Percentiles rank a stretch among this genome's conserved stretches.
These are phyloP conservation scores for Ilex aquifolium DNA, from an alignment of 257 asterid genomes.

Conservation along the genomic window DNA sequence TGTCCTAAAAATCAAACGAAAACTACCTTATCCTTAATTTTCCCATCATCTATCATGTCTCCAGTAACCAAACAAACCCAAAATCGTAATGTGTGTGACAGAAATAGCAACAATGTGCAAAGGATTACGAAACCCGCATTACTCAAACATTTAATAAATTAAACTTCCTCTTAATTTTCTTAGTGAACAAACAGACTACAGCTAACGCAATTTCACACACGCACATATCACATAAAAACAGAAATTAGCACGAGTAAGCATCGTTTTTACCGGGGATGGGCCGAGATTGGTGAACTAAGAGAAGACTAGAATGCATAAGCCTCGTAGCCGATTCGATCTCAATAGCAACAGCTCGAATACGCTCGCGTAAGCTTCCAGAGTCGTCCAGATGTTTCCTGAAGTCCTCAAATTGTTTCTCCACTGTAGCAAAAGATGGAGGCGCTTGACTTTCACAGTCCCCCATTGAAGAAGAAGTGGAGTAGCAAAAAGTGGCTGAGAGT, in stretches of 20 bases:
- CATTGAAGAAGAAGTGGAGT: constrained; percentile 36
- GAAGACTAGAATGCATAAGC: constrained; percentile 67
- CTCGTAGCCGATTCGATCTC: constrained; percentile 79
- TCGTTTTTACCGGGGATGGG: constrained; percentile 46
- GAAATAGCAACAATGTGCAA: too few species aligned
- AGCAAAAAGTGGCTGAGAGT: constrained; percentile 3
- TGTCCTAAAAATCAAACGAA: too few species aligned
- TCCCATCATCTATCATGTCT: too few species aligned
- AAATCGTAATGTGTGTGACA: neutral
- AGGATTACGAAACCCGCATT: too few species aligned
- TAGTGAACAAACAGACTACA: too few species aligned
- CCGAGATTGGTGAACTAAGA: constrained; percentile 67
- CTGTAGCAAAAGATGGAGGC: constrained; percentile 34
- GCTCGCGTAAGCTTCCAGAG: constrained; percentile 67
- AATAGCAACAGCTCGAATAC: constrained; percentile 58
- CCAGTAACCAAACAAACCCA: neutral
- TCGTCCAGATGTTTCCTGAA: constrained; percentile 65
- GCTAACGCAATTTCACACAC: neutral
- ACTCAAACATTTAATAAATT: too few species aligned
- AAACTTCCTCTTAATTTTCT: neutral
- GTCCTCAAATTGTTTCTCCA: constrained; percentile 70
- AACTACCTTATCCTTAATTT: too few species aligned
- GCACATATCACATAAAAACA: neutral
- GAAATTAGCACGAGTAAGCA: constrained; percentile 1
- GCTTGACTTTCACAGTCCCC: constrained; percentile 31